These are phyloP conservation scores for Leptographium galeiforme DNA, from an alignment of 2,329 filamentous ascomycete genomes.

Conservation along the genomic window DNA sequence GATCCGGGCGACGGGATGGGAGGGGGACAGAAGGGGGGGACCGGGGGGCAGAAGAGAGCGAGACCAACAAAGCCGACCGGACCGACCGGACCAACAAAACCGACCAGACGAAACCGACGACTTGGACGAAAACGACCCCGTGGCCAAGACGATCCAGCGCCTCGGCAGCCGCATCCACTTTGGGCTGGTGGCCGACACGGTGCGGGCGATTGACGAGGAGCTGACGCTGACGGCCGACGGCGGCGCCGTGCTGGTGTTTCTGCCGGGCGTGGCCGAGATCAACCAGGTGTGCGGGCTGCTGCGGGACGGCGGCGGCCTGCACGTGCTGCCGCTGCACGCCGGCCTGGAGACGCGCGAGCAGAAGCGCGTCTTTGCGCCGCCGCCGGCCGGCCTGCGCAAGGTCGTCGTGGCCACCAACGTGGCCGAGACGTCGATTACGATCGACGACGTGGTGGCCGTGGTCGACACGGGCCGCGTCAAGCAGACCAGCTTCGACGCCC, in stretches of 20 bases:
- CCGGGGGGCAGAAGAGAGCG: too few species aligned
- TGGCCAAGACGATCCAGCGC: conserved; percentile 58
- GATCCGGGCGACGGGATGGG: conserved; percentile 58
- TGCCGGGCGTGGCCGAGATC: conserved; percentile 87
- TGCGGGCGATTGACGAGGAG: conserved; percentile 68
- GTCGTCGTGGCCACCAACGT: conserved; percentile 93
- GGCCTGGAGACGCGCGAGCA: conserved; percentile 83
- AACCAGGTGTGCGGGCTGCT: conserved; percentile 63
- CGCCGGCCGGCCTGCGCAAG: conserved; percentile 74
- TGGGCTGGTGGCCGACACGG: conserved; percentile 65
- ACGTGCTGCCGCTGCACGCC: conserved; percentile 81
- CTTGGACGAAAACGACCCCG: conserved; percentile 29
- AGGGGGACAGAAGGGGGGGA: too few species aligned
- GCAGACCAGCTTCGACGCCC: conserved; percentile 84
- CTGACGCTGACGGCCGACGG: conserved; percentile 50
- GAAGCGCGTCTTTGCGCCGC: conserved; percentile 64
- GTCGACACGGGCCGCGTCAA: conserved; percentile 94
- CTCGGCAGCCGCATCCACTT: conserved; percentile 85
- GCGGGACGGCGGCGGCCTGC: conserved; percentile 40
- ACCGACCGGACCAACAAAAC: not conserved
- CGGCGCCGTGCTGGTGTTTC: conserved; percentile 88
- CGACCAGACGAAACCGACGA: not conserved
- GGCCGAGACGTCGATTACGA: conserved; percentile 95
- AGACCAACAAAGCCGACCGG: too few species aligned
- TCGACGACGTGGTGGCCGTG: conserved; percentile 91